Evolutionary conservation across 2,329 filamentous ascomycete genomes (phyloP).

Genomic region (Hypoxylon sp.): DNA sequence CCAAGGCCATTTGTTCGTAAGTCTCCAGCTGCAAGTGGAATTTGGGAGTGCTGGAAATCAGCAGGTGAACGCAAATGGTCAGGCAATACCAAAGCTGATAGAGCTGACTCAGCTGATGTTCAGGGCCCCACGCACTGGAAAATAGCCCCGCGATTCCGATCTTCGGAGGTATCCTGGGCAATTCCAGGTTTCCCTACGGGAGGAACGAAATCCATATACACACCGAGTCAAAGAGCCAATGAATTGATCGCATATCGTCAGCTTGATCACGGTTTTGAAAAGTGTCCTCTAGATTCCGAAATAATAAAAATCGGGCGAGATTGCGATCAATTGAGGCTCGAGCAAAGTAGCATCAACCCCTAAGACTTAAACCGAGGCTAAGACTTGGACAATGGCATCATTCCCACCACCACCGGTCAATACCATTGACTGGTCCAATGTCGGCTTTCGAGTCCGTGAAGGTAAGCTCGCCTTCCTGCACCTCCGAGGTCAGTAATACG

Average conservation of each 20-base stretch:
- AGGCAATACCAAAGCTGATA: neutral
- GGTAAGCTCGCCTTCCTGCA: conserved; percentile 65
- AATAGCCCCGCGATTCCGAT: conserved; percentile 40
- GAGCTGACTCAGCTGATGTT: conserved; percentile 32
- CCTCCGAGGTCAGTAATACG: conserved; percentile 1
- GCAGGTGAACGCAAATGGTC: neutral
- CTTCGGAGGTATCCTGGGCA: conserved; percentile 29
- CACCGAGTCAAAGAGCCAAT: conserved; percentile 33
- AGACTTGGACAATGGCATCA: conserved; percentile 56
- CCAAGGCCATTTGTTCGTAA: neutral
- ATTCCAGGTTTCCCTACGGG: neutral
- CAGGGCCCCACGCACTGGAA: conserved; percentile 14
- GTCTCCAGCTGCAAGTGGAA: neutral
- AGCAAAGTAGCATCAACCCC: conserved; percentile 4
- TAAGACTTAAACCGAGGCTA: neutral
- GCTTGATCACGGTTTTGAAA: conserved; percentile 11
- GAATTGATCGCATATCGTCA: conserved; percentile 27
- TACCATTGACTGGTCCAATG: conserved; percentile 92
- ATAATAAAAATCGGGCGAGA: neutral
- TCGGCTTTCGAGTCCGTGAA: conserved; percentile 93
- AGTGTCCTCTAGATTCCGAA: neutral
- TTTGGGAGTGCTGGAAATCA: neutral
- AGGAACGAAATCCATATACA: conserved; percentile 23
- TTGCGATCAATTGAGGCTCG: conserved; percentile 18
- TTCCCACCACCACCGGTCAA: conserved; percentile 84